These are phyloP conservation scores for Aspergillus hancockii DNA, from an alignment of 495 filamentous ascomycete species.

Conservation along the genomic window DNA sequence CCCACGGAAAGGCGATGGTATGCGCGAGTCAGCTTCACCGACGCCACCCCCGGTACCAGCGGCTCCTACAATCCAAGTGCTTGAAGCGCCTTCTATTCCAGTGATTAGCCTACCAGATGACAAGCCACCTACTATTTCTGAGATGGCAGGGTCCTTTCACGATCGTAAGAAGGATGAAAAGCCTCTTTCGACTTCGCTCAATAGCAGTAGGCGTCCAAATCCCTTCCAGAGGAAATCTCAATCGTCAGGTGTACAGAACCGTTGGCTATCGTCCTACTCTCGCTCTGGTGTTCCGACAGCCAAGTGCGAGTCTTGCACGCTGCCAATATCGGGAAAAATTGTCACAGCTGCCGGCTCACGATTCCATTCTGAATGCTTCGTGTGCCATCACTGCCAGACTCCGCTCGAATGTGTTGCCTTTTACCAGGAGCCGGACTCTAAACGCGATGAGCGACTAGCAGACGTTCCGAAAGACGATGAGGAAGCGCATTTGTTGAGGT, in stretches of 20 bases:
- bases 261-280: constrained; percentile 42
- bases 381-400: constrained; percentile 84
- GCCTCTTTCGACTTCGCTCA: constrained; percentile 25
- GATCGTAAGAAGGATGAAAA: constrained; percentile 20
- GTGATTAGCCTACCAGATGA: constrained; percentile 63
- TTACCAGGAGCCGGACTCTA: constrained; percentile 80
- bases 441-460: constrained; percentile 67
- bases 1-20: constrained; percentile 16
- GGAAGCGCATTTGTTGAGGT: constrained; percentile 65
- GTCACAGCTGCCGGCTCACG: constrained; percentile 77
- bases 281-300: constrained; percentile 67
- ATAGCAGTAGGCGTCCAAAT: constrained; percentile 17
- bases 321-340: constrained; percentile 85
- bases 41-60: constrained; percentile 37
- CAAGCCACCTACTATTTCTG: constrained; percentile 43
- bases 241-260: constrained; percentile 23
- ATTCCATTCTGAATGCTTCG: constrained; percentile 93
- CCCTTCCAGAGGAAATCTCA: constrained; percentile 24
- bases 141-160: constrained; percentile 25
- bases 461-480: constrained; percentile 55
- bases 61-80: constrained; percentile 56
- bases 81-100: constrained; percentile 56
- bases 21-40: constrained; percentile 23
- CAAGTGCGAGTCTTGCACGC: constrained; percentile 78
- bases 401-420: constrained; percentile 93